Evolutionary conservation across 345 rosid species (phyloP), one percentile per base, ranked within the genome.

Genomic region (Arabis hirsuta): DNA sequence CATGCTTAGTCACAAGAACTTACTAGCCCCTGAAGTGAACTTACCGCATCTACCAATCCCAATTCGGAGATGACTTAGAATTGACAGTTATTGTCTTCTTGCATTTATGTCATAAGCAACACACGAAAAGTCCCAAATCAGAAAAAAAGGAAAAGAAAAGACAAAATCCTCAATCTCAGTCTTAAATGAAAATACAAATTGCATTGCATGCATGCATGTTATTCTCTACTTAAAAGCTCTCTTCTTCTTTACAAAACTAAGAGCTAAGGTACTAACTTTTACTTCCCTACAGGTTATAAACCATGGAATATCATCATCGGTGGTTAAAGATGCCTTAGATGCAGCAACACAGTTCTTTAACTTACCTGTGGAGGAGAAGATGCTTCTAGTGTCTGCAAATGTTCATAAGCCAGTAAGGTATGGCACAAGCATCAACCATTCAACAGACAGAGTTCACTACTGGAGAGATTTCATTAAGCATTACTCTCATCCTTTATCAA

Each of bases 391-490:
- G 38, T 86, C 88, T 51, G 79, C 73, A 55, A 38, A 83, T 66
- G 84, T 86, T 63, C 79, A 82, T 72, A 39, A 77, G 58, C 88
- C 88, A 53, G 84, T 82, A 31, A 82, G 90, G 31, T 86, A 84
- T 56, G 88, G 90, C 43, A 84, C 88, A 68, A 86, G 90, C 72
- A 43, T 86, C 36, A 86, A 84, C 77, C 90, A 81, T 59, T 54
- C 69, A 46, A 80, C 27, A 14, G 88, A 86, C 65, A 78, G 73
- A 73, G 81, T 84, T 74, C 83, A 76, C 47, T 86, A 76, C 62
- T 84, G 91, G 91, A 82, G 91, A 75, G 91, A 87, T 61, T 87
- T 87, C 79, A 74, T 86, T 55, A 86, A 86, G 73, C 87, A 82
- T 69, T 84, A 84, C 78, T 78, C 85, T 66, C 80, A 86, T 73